Conservation (phyloP, 2,329 filamentous ascomycete genomes). For the Fusarium succisae region DNA sequence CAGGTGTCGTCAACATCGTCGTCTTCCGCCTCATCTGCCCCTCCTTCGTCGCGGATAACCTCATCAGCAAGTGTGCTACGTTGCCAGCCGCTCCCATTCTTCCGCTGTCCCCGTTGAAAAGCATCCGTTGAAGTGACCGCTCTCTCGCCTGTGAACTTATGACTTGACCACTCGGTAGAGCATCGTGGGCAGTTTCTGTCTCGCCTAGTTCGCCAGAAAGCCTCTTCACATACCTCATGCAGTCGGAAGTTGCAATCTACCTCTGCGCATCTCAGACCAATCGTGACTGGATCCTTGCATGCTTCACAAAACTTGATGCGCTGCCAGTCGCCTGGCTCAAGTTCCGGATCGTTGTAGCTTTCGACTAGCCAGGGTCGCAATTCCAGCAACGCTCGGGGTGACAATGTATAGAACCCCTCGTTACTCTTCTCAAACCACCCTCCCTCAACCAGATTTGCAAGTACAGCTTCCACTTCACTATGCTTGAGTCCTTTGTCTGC, state of each 20-base stretch:
- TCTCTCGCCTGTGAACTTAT: conserved; percentile 64
- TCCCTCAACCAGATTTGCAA: conserved; percentile 76
- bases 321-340: conserved; percentile 69
- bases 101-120: conserved; percentile 56
- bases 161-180: conserved; percentile 58
- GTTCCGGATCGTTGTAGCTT: conserved; percentile 82
- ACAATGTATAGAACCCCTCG: conserved; percentile 78
- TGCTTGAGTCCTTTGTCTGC: conserved; percentile 72
- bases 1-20: conserved; percentile 29
- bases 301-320: conserved; percentile 88
- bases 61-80: conserved; percentile 49
- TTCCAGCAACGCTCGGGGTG: conserved; percentile 84
- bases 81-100: conserved; percentile 44
- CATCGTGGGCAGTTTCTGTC: conserved; percentile 73
- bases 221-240: conserved; percentile 79
- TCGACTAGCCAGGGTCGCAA: conserved; percentile 84
- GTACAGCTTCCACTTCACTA: conserved; percentile 77
- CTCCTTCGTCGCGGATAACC: conserved; percentile 44
- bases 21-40: conserved; percentile 39
- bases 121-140: conserved; percentile 64
- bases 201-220: conserved; percentile 74
- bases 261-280: conserved; percentile 79
- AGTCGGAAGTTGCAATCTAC: conserved; percentile 74
- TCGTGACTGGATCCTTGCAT: conserved; percentile 89
- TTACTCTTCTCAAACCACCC: conserved; percentile 85